Percentiles rank a stretch among this genome's conserved stretches.
These are phyloP conservation scores for Solanum hybrid DNA, from an alignment of 305 asterid genomes.

Conservation along the genomic window DNA sequence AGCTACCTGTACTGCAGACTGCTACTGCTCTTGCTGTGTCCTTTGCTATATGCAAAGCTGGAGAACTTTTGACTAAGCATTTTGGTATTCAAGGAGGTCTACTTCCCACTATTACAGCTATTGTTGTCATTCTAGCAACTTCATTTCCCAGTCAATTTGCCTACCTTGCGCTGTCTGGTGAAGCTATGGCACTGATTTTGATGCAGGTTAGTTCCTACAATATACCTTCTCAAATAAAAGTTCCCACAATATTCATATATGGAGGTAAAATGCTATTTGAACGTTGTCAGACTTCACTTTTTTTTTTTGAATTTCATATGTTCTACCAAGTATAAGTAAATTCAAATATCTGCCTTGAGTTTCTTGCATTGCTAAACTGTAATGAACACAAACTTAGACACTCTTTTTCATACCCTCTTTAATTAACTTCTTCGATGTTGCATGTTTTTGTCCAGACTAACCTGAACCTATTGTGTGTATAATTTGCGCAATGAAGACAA, in stretches of 20 bases:
- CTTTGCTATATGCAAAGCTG: conserved; percentile 66
- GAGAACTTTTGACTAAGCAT: conserved; percentile 40
- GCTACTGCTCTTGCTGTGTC: conserved; percentile 71
- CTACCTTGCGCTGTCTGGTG: conserved; percentile 84
- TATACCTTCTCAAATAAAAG: background rate
- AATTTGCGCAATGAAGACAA: background rate
- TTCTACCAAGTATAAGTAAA: background rate
- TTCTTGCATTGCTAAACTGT: background rate
- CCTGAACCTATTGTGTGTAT: background rate
- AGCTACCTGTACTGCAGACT: conserved; percentile 60
- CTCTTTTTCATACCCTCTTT: background rate
- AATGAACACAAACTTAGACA: background rate
- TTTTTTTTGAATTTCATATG: background rate
- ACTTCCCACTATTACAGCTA: conserved; percentile 80
- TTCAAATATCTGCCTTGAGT: background rate
- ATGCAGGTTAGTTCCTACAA: conserved; percentile 56
- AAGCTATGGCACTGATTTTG: conserved; percentile 79
- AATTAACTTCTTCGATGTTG: background rate
- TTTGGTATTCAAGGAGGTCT: conserved; percentile 74
- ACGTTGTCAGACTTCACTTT: background rate
- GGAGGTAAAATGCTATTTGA: background rate
- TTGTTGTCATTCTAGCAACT: conserved; percentile 70
- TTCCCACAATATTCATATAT: background rate
- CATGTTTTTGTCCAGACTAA: background rate
- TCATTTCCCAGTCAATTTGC: conserved; percentile 61